Evolutionary conservation across 2,329 filamentous ascomycete genomes (phyloP).

Genomic region (Chrysoporthe deuterocubensis): DNA sequence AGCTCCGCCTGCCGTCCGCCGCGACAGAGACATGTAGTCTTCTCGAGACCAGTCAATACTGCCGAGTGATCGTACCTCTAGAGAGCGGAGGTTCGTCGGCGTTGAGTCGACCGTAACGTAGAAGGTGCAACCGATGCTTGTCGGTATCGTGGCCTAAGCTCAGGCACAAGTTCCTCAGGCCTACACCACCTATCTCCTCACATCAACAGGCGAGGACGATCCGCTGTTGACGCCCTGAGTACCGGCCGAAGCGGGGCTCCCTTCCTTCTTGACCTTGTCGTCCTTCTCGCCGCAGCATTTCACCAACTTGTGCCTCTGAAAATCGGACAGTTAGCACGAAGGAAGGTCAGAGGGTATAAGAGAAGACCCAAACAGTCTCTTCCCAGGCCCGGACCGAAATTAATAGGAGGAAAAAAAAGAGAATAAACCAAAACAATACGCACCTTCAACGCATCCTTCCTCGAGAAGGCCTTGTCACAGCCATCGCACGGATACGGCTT

Average conservation of each 20-base stretch:
- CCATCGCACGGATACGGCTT: conserved; percentile 92
- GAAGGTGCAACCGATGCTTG: no score
- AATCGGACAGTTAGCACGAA: conserved; percentile 29
- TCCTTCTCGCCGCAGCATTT: conserved; percentile 62
- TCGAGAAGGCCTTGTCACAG: conserved; percentile 95
- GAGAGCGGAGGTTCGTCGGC: no score
- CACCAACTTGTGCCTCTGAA: conserved; percentile 65
- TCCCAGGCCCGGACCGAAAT: no score
- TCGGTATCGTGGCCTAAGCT: not conserved
- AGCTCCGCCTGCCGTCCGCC: not conserved
- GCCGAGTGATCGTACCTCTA: no score
- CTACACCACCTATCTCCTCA: conserved; percentile 17
- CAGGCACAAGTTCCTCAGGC: not conserved
- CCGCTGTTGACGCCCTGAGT: conserved; percentile 29
- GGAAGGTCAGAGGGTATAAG: not conserved
- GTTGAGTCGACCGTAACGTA: no score
- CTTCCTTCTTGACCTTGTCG: conserved; percentile 31
- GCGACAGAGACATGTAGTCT: no score
- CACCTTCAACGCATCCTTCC: conserved; percentile 97
- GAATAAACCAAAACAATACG: conserved; percentile 36
- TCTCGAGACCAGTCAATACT: no score
- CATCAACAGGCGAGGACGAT: conserved; percentile 29
- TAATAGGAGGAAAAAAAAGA: no score
- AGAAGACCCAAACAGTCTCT: no score
- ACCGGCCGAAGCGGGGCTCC: conserved; percentile 23